A percentile compares a stretch with the other conserved stretches of the same genome.
Evolutionary conservation across 2,329 filamentous ascomycete species (phyloP).

Genomic region (Dothistroma septosporum): DNA sequence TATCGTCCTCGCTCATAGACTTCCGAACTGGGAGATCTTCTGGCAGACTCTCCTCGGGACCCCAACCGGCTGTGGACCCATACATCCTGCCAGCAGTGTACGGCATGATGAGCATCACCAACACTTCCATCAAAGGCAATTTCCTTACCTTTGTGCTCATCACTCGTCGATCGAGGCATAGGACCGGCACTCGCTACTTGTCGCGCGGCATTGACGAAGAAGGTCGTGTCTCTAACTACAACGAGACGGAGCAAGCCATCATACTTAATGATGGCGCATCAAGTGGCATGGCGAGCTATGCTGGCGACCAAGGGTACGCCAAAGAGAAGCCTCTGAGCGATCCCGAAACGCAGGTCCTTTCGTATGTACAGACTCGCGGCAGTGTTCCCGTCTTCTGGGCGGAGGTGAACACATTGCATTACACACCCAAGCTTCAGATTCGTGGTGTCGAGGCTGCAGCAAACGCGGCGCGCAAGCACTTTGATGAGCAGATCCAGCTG

Average conservation of each 20-base stretch:
- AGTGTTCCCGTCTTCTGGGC: constrained; percentile 96
- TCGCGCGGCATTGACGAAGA: constrained; percentile 89
- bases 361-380: constrained; percentile 93
- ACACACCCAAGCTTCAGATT: constrained; percentile 85
- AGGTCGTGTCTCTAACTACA: constrained; percentile 96
- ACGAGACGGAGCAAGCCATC: constrained; percentile 92
- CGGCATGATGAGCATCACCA: constrained; percentile 88
- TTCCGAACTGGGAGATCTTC: constrained; percentile 63
- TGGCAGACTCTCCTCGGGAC: constrained; percentile 59
- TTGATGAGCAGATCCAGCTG: constrained; percentile 84
- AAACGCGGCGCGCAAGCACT: constrained; percentile 77
- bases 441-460: constrained; percentile 77
- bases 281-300: constrained; percentile 72
- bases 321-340: constrained; percentile 64
- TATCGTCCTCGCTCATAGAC: constrained; percentile 86
- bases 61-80: constrained; percentile 75
- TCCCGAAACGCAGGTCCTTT: constrained; percentile 80
- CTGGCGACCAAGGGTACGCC: constrained; percentile 69
- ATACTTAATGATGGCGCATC: constrained; percentile 77
- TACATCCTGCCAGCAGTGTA: constrained; percentile 95
- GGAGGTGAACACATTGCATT: constrained; percentile 88
- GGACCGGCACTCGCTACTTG: constrained; percentile 90
- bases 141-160: constrained; percentile 82
- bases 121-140: constrained; percentile 78
- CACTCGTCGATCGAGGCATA: constrained; percentile 79